Conservation (phyloP, 1,139 yeast species). For the Blastobotrys indianensis region DNA sequence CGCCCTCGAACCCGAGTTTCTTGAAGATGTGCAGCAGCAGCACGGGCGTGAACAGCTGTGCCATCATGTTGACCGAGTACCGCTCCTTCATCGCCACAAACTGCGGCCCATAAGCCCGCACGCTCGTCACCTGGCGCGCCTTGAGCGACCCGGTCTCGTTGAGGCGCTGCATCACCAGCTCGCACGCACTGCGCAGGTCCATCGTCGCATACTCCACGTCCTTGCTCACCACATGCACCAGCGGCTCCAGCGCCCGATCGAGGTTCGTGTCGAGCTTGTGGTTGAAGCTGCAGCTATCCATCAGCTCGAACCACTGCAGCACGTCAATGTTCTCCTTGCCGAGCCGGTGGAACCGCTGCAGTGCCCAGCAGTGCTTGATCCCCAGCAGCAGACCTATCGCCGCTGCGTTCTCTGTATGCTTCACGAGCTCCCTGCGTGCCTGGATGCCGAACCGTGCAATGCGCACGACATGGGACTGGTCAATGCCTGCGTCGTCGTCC, state of each 20-base stretch:
- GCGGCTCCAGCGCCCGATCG: neutral
- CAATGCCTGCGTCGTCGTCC: neutral
- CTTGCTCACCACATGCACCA: too few relatives aligned
- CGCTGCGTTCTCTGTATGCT: neutral
- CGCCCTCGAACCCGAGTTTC: neutral
- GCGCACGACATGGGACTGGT: neutral
- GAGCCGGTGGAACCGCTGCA: slow-evolving; percentile 1
- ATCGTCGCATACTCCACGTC: too few relatives aligned
- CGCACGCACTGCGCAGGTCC: too few relatives aligned
- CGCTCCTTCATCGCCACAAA: slow-evolving; percentile 1
- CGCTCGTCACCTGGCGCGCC: neutral
- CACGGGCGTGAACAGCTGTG: slow-evolving; percentile 6
- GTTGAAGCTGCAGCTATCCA: slow-evolving; percentile 4
- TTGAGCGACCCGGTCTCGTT: too few relatives aligned
- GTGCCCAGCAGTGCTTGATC: slow-evolving; percentile 6
- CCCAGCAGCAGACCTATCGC: neutral
- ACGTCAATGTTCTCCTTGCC: neutral
- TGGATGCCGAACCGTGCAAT: neutral
- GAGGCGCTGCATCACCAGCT: too few relatives aligned
- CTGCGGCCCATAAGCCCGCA: neutral
- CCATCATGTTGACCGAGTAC: slow-evolving; percentile 3
- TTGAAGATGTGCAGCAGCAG: slow-evolving; percentile 1
- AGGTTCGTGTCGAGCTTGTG: slow-evolving; percentile 3
- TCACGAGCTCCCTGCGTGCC: neutral
- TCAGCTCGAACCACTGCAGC: slow-evolving; percentile 4